Conservation (phyloP, 2,329 filamentous ascomycete genomes). For the Hymenoscyphus infarciens region DNA sequence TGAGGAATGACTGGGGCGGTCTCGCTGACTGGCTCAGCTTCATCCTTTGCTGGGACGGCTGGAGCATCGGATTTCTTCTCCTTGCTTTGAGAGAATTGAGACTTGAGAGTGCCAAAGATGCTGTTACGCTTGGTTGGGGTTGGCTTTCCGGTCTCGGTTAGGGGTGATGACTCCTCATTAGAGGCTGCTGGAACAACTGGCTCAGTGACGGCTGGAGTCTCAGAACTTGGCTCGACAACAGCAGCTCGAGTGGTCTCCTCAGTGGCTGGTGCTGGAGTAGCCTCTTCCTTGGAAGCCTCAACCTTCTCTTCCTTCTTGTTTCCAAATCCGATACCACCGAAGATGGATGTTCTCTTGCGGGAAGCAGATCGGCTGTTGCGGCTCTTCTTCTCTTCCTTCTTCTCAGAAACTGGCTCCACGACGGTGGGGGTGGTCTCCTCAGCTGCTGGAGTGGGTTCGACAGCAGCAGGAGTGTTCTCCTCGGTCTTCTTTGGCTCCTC, state of each 20-base stretch:
- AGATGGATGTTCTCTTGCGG: slow-evolving; percentile 64
- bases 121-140: slow-evolving; percentile 33
- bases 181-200: slow-evolving; percentile 32
- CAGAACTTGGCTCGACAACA: slow-evolving; percentile 34
- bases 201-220: slow-evolving; percentile 40
- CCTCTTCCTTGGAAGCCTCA: slow-evolving; percentile 38
- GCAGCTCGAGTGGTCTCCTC: slow-evolving; percentile 24
- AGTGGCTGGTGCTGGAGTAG: slow-evolving; percentile 28
- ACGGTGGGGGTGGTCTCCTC: slow-evolving; percentile 22
- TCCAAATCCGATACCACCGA: slow-evolving; percentile 48
- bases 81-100: slow-evolving; percentile 30
- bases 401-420: slow-evolving; percentile 34
- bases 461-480: slow-evolving; percentile 23
- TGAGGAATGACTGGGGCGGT: slow-evolving; percentile 36
- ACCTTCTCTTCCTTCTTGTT: slow-evolving; percentile 37
- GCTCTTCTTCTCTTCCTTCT: slow-evolving; percentile 53
- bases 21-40: slow-evolving; percentile 31
- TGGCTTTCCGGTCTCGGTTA: slow-evolving; percentile 36
- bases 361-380: slow-evolving; percentile 61
- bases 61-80: slow-evolving; percentile 32
- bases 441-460: slow-evolving; percentile 32
- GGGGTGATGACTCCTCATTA: slow-evolving; percentile 15
- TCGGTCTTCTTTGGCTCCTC: slow-evolving; percentile 48
- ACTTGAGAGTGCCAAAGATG: slow-evolving; percentile 35
- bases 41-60: slow-evolving; percentile 33